phyloP scores from a whole-genome alignment of 2,329 filamentous ascomycete species.

The Monilinia aucupariae region DNA sequence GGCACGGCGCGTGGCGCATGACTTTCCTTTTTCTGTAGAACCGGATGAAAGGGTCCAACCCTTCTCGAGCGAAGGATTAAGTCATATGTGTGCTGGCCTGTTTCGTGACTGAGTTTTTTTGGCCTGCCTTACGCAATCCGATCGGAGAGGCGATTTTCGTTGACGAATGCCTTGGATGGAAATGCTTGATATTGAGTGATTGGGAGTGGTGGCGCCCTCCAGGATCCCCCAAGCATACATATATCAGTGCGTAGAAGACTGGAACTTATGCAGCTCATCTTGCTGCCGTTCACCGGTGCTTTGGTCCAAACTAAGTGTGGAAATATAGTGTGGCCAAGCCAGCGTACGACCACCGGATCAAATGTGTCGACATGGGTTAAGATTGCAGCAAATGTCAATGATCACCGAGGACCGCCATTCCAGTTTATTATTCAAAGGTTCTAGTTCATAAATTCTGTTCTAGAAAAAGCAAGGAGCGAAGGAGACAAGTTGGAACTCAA shows the following conservation, averaged over 20 bases:
- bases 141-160: slow-evolving; percentile 8
- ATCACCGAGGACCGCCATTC: slow-evolving; percentile 16
- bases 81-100: slow-evolving; percentile 9
- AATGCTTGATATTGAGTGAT: slow-evolving; percentile 7
- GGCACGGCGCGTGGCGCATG: slow-evolving; percentile 26
- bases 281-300: slow-evolving; percentile 32
- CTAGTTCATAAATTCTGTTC: slow-evolving; percentile 13
- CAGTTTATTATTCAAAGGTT: slow-evolving; percentile 4
- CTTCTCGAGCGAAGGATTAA: background rate
- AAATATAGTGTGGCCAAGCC: slow-evolving; percentile 15
- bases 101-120: slow-evolving; percentile 1
- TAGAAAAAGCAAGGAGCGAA: slow-evolving; percentile 10
- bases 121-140: slow-evolving; percentile 22
- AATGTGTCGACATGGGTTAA: slow-evolving; percentile 11
- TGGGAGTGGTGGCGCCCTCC: slow-evolving; percentile 14
- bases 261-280: slow-evolving; percentile 35
- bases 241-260: slow-evolving; percentile 26
- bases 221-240: slow-evolving; percentile 22
- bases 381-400: slow-evolving; percentile 12
- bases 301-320: slow-evolving; percentile 23
- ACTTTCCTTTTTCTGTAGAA: slow-evolving; percentile 18
- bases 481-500: background rate
- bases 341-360: slow-evolving; percentile 17
- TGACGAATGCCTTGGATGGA: slow-evolving; percentile 5
- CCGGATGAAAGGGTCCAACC: slow-evolving; percentile 14